Conservation (phyloP, 495 filamentous ascomycete species). For the Parathielavia hyrcaniae region DNA sequence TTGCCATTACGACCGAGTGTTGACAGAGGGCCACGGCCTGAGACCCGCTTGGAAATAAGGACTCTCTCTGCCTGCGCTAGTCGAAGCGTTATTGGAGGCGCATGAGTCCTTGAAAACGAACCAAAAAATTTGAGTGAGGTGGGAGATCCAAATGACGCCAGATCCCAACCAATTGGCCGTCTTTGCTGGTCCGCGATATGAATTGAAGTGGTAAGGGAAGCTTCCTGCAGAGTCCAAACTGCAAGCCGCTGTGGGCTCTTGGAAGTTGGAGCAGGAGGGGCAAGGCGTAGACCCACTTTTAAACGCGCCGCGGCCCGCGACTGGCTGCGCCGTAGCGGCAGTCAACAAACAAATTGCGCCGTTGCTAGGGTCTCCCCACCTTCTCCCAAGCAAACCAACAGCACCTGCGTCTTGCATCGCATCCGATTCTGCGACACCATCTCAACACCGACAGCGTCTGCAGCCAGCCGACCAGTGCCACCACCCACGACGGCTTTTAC, state of each 20-base stretch:
- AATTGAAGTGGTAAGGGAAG: too few species aligned
- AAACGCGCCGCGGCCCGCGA: conserved; percentile 21
- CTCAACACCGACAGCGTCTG: conserved; percentile 16
- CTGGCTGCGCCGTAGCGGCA: conserved; percentile 7
- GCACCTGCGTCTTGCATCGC: background rate
- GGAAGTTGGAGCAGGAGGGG: too few species aligned
- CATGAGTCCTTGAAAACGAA: background rate
- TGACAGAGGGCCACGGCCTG: background rate
- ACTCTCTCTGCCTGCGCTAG: conserved; percentile 5
- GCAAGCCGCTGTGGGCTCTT: too few species aligned
- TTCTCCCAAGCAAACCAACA: conserved; percentile 1
- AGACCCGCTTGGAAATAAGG: conserved; percentile 8
- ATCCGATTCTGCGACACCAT: conserved; percentile 20
- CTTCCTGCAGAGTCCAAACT: too few species aligned
- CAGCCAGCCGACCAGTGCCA: conserved; percentile 16
- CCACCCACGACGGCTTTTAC: conserved; percentile 5
- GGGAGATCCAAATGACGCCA: background rate
- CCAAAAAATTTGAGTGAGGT: background rate
- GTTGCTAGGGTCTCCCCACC: conserved; percentile 38
- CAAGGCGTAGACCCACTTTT: conserved; percentile 17
- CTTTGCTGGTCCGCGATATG: background rate
- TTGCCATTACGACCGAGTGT: conserved; percentile 20
- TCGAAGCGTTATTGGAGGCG: conserved; percentile 14
- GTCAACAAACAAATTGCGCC: conserved; percentile 39
- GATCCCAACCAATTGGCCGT: conserved; percentile 5